Percentiles rank a stretch among this genome's conserved stretches.
Evolutionary conservation across 352 stramenopile species (phyloP).

Genomic region (Pythium insidiosum): DNA sequence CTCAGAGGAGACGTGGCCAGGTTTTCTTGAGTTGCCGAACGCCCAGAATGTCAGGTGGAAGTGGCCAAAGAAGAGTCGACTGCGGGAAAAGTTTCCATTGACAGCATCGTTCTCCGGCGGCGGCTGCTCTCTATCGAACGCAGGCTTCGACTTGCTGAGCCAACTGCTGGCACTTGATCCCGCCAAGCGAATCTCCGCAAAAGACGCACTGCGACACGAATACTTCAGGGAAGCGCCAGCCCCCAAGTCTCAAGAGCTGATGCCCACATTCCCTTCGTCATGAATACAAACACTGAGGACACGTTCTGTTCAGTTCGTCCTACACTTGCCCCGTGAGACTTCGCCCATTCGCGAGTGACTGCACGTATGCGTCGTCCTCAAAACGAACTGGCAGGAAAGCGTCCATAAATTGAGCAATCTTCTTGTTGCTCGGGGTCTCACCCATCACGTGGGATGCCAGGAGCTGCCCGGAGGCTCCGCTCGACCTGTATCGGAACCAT

Average conservation of each 20-base stretch:
- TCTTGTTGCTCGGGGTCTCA: constrained; percentile 25
- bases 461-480: constrained; percentile 54
- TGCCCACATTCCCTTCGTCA: constrained; percentile 63
- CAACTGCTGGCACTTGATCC: constrained; percentile 25
- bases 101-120: constrained; percentile 41
- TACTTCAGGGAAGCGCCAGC: constrained; percentile 73
- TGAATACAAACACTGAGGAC: neutral
- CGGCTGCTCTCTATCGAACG: constrained; percentile 58
- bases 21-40: constrained; percentile 50
- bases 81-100: constrained; percentile 77
- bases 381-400: constrained; percentile 60
- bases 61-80: constrained; percentile 53
- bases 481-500: constrained; percentile 28
- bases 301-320: neutral
- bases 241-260: constrained; percentile 59
- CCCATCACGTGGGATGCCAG: constrained; percentile 59
- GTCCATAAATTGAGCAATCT: constrained; percentile 37
- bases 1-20: constrained; percentile 87
- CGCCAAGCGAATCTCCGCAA: constrained; percentile 64
- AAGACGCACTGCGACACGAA: constrained; percentile 68
- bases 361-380: constrained; percentile 42
- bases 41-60: constrained; percentile 54
- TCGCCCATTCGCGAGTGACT: constrained; percentile 38
- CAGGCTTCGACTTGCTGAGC: constrained; percentile 63
- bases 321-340: constrained; percentile 53